Evolutionary conservation across 768 basidiomycete genomes (phyloP), one percentile per base, ranked within the genome.

Genomic region (Boletus speciosus): DNA sequence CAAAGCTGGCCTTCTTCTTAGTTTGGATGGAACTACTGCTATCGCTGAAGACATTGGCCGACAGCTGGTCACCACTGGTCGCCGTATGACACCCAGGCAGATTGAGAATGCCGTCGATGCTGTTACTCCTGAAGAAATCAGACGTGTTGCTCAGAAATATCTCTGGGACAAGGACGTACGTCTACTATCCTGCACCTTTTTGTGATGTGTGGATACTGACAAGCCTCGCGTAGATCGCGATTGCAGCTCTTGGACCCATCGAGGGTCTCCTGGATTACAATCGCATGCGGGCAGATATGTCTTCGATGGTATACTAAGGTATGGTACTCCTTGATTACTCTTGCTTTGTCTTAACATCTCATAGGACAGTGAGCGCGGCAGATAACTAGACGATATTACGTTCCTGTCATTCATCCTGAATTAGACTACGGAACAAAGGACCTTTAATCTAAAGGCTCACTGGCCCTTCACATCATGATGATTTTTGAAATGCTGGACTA

Each of bases 41-140:
- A 82, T 95, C 57, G 96, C 97, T 34, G 97, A 99, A 78, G 97
- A 99, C 66, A 94, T 98, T 72, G 96, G 97, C n/a, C 78, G 95
- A 63, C 96, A 98, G 70, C 81, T 99, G 56, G 91, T 99, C 56
- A 98, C 96, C 34, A 93, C 85, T 58, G 97, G 97, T 51, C 85
- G 80, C 59, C 80, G 97, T 64, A 80, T 89, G 75, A 89, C 94
- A 16, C 96, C 97, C 46, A 82, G 86, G 70, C 93, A 99, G 75
- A 93, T 95, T 59, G 97, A 98, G 79, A 80, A 80, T 52, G 92
- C 93, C 25, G 84, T 98, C 42, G 93, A 98, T 68, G 86, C 88
- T 23, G 93, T 99, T 51, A 85, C 84, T 23, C 75, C 84, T 31
- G 89, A 84, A 19, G 94, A 98, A 70, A 93, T 99, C 73, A 88